phyloP scores from a whole-genome alignment of 2,329 filamentous ascomycete genomes.

The Didymellaceae sp. region DNA sequence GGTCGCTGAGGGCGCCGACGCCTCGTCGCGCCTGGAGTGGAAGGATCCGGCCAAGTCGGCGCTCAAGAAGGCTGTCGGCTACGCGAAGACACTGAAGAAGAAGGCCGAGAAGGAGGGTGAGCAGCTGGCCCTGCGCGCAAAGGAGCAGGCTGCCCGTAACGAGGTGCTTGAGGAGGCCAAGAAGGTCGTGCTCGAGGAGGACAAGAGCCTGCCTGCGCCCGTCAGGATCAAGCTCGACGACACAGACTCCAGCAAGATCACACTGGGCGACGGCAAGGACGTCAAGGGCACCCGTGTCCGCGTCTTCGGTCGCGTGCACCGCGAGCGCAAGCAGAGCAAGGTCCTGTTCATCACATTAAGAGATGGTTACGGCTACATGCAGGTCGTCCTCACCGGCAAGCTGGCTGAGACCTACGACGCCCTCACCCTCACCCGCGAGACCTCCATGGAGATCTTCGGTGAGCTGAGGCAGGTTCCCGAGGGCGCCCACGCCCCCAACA shows the following conservation, averaged over 20 bases:
- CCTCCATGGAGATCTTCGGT: conserved; percentile 82
- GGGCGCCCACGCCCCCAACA: conserved; percentile 78
- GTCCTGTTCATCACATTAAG: conserved; percentile 85
- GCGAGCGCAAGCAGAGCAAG: conserved; percentile 80
- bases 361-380: conserved; percentile 84
- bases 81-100: conserved; percentile 78
- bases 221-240: conserved; percentile 77
- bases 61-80: conserved; percentile 81
- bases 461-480: conserved; percentile 82
- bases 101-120: conserved; percentile 82
- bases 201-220: conserved; percentile 74
- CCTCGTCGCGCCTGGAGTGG: conserved; percentile 71
- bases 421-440: conserved; percentile 82
- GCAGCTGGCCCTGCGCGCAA: conserved; percentile 72
- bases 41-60: conserved; percentile 84
- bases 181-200: conserved; percentile 74
- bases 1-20: conserved; percentile 59
- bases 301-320: conserved; percentile 83
- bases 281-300: conserved; percentile 75
- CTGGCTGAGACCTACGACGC: conserved; percentile 93
- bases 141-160: conserved; percentile 73
- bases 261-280: conserved; percentile 59
- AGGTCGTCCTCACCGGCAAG: conserved; percentile 81
- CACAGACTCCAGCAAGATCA: conserved; percentile 64
- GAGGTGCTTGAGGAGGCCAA: conserved; percentile 81